phyloP scores from a whole-genome alignment of 805 yeast genomes.

The Ogataea chonburiensis region DNA sequence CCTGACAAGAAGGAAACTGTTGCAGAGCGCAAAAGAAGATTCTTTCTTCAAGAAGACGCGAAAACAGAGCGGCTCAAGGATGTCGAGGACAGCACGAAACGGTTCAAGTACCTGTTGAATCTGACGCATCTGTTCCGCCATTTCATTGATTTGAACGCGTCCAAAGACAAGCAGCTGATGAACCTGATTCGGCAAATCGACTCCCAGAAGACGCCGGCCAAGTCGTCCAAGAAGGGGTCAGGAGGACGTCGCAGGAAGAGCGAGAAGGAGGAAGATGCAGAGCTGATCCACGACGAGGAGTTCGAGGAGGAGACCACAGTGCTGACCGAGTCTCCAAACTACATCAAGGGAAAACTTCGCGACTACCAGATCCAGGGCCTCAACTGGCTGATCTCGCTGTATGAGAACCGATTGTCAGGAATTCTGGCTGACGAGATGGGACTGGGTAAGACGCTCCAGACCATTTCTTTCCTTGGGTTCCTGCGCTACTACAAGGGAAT shows the following conservation, averaged over 20 bases:
- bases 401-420: slow-evolving; percentile 87
- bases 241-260: slow-evolving; percentile 70
- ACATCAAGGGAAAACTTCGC: slow-evolving; percentile 71
- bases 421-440: slow-evolving; percentile 99
- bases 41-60: slow-evolving; percentile 52
- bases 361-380: slow-evolving; percentile 94
- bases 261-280: slow-evolving; percentile 95
- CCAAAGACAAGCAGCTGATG: slow-evolving; percentile 72
- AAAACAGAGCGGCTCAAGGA: slow-evolving; percentile 53
- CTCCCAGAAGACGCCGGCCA: slow-evolving; percentile 41
- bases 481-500: slow-evolving; percentile 73
- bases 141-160: slow-evolving; percentile 77
- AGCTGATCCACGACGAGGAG: slow-evolving; percentile 79
- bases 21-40: slow-evolving; percentile 46
- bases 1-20: slow-evolving; percentile 27
- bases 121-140: slow-evolving; percentile 85
- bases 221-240: slow-evolving; percentile 22
- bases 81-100: slow-evolving; percentile 66
- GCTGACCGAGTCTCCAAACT: slow-evolving; percentile 84
- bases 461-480: slow-evolving; percentile 88
- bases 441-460: slow-evolving; percentile 91
- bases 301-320: slow-evolving; percentile 63
- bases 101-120: slow-evolving; percentile 79
- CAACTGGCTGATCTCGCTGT: slow-evolving; percentile 88
- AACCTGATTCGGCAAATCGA: slow-evolving; percentile 59